Conservation (phyloP, 176 grass and related monocot genomes). For the Bonia amplexicaulis region DNA sequence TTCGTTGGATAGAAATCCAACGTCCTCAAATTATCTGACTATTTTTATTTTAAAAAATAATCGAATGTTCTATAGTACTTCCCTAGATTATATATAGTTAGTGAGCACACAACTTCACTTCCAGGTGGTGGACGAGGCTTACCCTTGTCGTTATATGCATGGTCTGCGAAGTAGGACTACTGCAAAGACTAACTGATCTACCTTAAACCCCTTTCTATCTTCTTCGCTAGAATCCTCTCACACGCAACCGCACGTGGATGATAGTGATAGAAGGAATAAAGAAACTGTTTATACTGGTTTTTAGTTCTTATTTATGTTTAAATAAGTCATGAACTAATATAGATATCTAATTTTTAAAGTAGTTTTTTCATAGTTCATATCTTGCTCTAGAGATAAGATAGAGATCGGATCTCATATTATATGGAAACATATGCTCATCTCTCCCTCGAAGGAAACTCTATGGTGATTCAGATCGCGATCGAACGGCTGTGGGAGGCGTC, state of each 20-base stretch:
- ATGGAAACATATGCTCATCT: not conserved
- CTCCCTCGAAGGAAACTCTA: not conserved
- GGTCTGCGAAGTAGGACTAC: not conserved
- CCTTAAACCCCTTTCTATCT: not conserved
- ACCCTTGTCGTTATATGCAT: not conserved
- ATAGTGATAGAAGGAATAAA: not conserved
- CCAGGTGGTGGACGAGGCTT: not conserved
- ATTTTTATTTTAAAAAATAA: too few species aligned
- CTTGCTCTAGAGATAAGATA: too few species aligned
- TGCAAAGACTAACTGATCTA: not conserved
- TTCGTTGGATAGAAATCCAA: too few species aligned
- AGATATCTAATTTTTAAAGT: accelerated
- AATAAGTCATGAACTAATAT: accelerated
- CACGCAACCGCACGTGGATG: not conserved
- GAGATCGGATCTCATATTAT: too few species aligned
- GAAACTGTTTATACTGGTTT: too few species aligned
- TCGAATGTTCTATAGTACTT: too few species aligned
- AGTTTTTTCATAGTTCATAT: too few species aligned
- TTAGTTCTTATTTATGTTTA: too few species aligned
- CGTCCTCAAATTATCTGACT: too few species aligned
- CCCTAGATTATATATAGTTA: too few species aligned
- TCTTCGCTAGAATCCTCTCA: not conserved
- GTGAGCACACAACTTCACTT: not conserved
- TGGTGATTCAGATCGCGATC: too few species aligned
- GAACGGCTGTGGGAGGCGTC: too few species aligned